A percentile compares a stretch with the other conserved stretches of the same genome.
These are phyloP conservation scores for Antitrichia curtipendula DNA, from an alignment of 225 moss, liverwort and hornwort species.

Conservation along the genomic window DNA sequence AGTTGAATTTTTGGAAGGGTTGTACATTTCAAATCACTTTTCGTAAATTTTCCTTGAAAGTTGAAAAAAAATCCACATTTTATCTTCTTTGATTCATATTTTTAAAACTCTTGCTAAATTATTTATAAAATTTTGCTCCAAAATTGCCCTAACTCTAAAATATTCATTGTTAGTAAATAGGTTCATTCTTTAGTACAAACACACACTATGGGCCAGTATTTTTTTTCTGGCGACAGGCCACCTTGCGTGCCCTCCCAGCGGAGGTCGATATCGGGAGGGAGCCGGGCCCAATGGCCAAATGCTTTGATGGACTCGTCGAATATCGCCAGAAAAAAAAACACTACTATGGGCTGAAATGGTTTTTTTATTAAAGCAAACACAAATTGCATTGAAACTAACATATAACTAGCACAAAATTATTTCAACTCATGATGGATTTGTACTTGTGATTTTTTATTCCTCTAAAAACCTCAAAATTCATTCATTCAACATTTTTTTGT, in stretches of 20 bases:
- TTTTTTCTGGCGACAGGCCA: too few relatives aligned
- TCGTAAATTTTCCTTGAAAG: accelerated
- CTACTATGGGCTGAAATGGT: accelerated
- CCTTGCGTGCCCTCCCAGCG: too few relatives aligned
- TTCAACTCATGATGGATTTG: neutral
- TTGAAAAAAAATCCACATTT: neutral
- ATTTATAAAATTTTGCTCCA: neutral
- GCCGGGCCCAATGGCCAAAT: too few relatives aligned
- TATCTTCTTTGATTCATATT: neutral
- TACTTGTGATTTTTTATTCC: neutral
- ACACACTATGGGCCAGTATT: too few relatives aligned
- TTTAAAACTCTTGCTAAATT: neutral
- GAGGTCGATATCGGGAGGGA: too few relatives aligned
- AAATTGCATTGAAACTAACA: neutral
- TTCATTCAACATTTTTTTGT: neutral
- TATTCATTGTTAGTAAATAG: neutral
- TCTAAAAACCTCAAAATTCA: accelerated
- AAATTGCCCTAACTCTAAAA: neutral
- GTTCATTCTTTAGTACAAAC: neutral
- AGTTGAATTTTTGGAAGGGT: neutral
- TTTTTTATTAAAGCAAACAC: neutral
- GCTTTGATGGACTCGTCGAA: too few relatives aligned
- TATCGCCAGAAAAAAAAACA: too few relatives aligned
- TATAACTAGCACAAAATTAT: neutral
- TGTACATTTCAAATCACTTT: too few relatives aligned